Evolutionary conservation across 2,329 filamentous ascomycete species (phyloP), one percentile per base, ranked within the genome.

Genomic region (Xylariaceae sp.): DNA sequence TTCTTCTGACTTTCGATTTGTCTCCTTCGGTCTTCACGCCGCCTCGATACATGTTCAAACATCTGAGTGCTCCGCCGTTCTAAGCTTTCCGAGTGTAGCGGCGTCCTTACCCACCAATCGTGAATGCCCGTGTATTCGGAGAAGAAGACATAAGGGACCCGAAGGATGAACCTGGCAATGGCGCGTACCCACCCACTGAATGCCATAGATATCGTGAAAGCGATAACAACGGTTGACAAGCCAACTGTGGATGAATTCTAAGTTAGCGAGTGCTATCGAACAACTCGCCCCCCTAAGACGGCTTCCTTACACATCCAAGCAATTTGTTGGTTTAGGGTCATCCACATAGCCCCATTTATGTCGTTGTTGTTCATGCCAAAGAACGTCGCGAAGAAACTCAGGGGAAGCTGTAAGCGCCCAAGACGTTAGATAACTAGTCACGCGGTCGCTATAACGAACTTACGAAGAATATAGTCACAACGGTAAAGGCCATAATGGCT

Each of bases 351-450:
- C 4, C 9, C 23, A 26, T 26, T 26, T 26, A 26, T 26, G 23
- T 70, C 67, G 0, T 7, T 18, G 10, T 68, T 65, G 40, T 76
- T 75, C 74, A 76, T 76, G 1, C 74, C 74, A 37, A 77, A 76
- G 7, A 76, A 56, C 3, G 68, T 68, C 0, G 73, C 66, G n/a
- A 74, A 64, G 61, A 75, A 77, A 0, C 70, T 70, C 0, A 75
- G 59, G 0, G 74, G 74, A 0, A 74, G 64, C 72, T 74, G 14
- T 44, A 16, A 4, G 19, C 7, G 21, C 5, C 16, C 10, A 20
- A 2, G n/a, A 40, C 1, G 1, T 43, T 3, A 20, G 14, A 10
- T 12, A 29, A 21, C 20, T 10, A 7, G 6, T 21, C 2, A 29
- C 23, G n/a, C 12, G 20, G 3, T 14, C 37, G 21, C 6, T n/a